Evolutionary conservation across 2,329 filamentous ascomycete genomes (phyloP).

Genomic region (Ascochyta rabiei): DNA sequence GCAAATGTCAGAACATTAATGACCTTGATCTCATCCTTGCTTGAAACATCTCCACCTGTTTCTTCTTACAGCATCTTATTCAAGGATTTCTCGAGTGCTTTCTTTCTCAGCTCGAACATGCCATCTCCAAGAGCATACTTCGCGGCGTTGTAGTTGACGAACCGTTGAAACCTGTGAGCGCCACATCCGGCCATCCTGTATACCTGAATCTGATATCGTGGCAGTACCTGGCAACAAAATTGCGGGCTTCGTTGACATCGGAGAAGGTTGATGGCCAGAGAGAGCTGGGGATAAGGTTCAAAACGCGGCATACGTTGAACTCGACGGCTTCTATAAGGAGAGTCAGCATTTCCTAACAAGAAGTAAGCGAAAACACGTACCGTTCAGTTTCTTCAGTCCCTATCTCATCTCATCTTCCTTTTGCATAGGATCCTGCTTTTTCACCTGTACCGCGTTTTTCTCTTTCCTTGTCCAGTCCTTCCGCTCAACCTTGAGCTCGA

Average conservation of each 20-base stretch:
- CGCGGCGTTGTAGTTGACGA: conserved; percentile 9
- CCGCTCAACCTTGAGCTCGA: neutral
- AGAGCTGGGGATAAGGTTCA: neutral
- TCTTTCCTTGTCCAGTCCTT: neutral
- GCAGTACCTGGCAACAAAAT: conserved; percentile 2
- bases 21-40: neutral
- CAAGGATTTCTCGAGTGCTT: neutral
- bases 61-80: neutral
- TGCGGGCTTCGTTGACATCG: conserved; percentile 13
- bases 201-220: neutral
- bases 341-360: neutral
- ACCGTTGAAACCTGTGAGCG: conserved; percentile 1
- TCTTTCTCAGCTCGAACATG: neutral
- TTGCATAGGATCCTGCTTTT: neutral
- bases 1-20: neutral
- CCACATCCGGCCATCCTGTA: conserved; percentile 4
- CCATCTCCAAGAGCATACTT: conserved; percentile 8
- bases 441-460: neutral
- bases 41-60: neutral
- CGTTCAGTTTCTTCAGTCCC: neutral
- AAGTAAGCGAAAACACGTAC: neutral
- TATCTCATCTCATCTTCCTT: too few species aligned
- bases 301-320: neutral
- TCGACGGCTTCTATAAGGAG: neutral
- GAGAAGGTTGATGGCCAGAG: neutral